Evolutionary conservation across 768 basidiomycete species (phyloP), one percentile per base, ranked within the genome.

Genomic region (Mycena capillaripes): DNA sequence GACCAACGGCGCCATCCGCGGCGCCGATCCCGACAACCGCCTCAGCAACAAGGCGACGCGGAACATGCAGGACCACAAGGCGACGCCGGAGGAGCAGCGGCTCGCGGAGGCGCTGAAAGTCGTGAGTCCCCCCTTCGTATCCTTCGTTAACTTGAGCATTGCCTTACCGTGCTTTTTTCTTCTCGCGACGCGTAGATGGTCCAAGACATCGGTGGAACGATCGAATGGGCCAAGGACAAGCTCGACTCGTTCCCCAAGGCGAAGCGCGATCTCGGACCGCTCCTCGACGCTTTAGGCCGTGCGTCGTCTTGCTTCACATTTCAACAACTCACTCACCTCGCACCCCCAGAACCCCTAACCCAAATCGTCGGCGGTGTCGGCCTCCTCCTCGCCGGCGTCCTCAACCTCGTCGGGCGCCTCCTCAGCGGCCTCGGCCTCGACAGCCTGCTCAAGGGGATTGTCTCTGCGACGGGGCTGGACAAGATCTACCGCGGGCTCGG

Each of bases 331-430:
- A 1, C 5, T 9, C 19, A 30, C 30, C 19, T 21, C 17, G 21
- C 32, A 8, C 21, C 10, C 9, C 9, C 55, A 82, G 81, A 84
- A 72, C 83, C 82, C 19, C 66, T 84, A 40, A 81, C 81, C 1
- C 84, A 84, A 75, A 85, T 85, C 32, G 78, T 84, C 29, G 81
- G 81, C n/a, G 83, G 83, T 21, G 82, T 85, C 11, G 82, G 78
- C 0, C 76, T 85, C 16, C 78, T 84, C 3, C 76, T 84, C 10
- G 78, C 80, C 11, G 83, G 82, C 30, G 82, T 84, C 3, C 77
- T 83, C 29, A 83, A 84, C 68, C 76, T 84, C 11, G 66, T 84
- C 14, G 82, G 82, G 6, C 79, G 76, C 16, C 76, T 84, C 12
- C 75, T 83, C 60, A 79, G 76, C 29, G 80, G 80, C 17, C 76